These are phyloP conservation scores for Anethum foeniculum DNA, from an alignment of 140 eudicot species.

Conservation along the genomic window DNA sequence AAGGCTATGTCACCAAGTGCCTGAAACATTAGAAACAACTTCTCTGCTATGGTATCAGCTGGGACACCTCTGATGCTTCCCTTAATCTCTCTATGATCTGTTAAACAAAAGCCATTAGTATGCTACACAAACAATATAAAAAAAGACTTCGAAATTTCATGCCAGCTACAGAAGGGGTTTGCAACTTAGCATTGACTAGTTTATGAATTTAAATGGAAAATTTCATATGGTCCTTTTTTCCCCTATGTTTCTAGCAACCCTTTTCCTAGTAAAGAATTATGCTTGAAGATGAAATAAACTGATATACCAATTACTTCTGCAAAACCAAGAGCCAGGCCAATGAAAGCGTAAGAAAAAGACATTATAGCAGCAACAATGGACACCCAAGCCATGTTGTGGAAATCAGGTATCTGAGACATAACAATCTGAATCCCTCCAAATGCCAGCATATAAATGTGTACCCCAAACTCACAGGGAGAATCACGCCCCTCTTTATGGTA, in stretches of 20 bases:
- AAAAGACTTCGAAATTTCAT: not conserved
- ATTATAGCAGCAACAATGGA: slow-evolving; percentile 70
- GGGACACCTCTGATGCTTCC: slow-evolving; percentile 53
- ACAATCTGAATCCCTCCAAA: slow-evolving; percentile 61
- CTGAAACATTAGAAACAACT: slow-evolving; percentile 46
- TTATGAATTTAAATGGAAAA: not conserved
- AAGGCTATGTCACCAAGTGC: slow-evolving; percentile 88
- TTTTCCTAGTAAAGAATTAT: not conserved
- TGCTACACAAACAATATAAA: not conserved
- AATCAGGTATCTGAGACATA: slow-evolving; percentile 76
- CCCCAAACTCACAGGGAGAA: slow-evolving; percentile 46
- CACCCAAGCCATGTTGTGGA: slow-evolving; percentile 67
- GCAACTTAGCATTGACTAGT: not conserved
- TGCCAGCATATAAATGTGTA: slow-evolving; percentile 41
- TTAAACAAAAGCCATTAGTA: not conserved
- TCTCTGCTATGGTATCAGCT: slow-evolving; percentile 32
- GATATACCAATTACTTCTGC: slow-evolving; percentile 63
- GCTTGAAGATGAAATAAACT: not conserved
- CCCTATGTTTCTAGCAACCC: not conserved
- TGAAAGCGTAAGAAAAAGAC: slow-evolving; percentile 65
- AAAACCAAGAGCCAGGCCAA: slow-evolving; percentile 72
- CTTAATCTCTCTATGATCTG: slow-evolving; percentile 49
- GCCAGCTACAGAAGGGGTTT: not conserved
- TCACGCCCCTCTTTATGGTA: slow-evolving; percentile 63
- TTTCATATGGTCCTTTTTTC: not conserved